Evolutionary conservation across 208 protist species (phyloP).

Genomic region (Leishmania mexicana): DNA sequence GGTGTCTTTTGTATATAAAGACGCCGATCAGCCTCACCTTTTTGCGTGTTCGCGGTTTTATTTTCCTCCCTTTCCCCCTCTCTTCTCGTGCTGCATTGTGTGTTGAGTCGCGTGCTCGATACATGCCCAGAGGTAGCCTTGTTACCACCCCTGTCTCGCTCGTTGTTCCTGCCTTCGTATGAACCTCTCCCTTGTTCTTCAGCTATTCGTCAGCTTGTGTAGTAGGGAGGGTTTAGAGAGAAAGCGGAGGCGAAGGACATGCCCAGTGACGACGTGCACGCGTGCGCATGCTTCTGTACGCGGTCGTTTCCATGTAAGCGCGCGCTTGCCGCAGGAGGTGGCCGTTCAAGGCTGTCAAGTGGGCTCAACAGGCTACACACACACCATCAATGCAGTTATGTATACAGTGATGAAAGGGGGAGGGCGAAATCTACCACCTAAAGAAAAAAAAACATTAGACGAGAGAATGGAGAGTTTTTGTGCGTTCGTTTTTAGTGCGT

Average conservation of each 20-base stretch:
- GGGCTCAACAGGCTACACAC: not conserved
- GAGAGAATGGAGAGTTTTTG: not conserved
- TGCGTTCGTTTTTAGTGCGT: not conserved
- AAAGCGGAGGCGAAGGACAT: not conserved
- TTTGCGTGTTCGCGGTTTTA: conserved; percentile 11
- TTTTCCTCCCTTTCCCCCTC: conserved; percentile 8
- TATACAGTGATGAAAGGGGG: not conserved
- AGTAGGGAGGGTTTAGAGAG: not conserved
- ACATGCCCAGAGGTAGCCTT: not conserved
- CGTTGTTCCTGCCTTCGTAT: not conserved
- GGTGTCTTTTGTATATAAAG: not conserved
- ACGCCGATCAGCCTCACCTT: not conserved
- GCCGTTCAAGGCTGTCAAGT: not conserved
- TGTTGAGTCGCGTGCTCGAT: not conserved
- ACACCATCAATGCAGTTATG: not conserved
- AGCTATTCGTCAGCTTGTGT: not conserved
- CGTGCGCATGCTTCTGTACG: not conserved
- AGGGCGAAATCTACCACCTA: not conserved
- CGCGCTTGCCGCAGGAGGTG: not conserved
- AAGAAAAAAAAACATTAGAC: not conserved
- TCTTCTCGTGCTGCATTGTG: not conserved
- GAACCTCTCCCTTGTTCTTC: not conserved
- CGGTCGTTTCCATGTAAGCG: too few species aligned
- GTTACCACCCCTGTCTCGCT: not conserved
- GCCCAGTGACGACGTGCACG: not conserved